phyloP scores from a whole-genome alignment of 2,329 filamentous ascomycete genomes.

The Talaromyces atroroseus region DNA sequence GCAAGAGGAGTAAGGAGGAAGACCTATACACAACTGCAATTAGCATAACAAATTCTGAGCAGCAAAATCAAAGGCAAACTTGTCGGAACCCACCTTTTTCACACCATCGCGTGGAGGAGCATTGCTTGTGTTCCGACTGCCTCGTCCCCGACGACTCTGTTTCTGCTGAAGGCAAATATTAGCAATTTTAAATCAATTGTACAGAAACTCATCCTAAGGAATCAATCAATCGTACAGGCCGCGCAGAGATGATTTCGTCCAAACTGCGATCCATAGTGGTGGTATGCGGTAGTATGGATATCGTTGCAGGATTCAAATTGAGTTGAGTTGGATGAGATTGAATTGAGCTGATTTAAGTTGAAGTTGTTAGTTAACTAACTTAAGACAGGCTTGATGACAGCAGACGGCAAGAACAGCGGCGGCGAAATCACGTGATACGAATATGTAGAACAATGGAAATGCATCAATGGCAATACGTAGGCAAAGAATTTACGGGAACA shows the following conservation, averaged over 20 bases:
- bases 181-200: conserved; percentile 7
- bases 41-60: background rate
- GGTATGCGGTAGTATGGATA: background rate
- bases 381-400: background rate
- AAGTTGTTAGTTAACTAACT: too few relatives aligned
- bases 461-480: background rate
- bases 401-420: background rate
- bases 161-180: conserved; percentile 2
- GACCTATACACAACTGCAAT: conserved; percentile 27
- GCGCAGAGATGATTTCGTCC: conserved; percentile 59
- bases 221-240: conserved; percentile 44
- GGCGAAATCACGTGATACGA: background rate
- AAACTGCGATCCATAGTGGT: conserved; percentile 56
- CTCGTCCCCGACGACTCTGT: conserved; percentile 33
- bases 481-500: background rate
- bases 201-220: too few relatives aligned
- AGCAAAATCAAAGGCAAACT: background rate
- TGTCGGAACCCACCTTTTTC: conserved; percentile 66
- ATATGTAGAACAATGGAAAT: background rate
- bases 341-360: background rate
- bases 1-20: conserved; percentile 35
- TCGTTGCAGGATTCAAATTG: background rate
- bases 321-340: background rate
- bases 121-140: conserved; percentile 40
- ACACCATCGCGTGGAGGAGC: conserved; percentile 71